phyloP scores from a whole-genome alignment of 2,329 filamentous ascomycete species.

The Diplodia intermedia region DNA sequence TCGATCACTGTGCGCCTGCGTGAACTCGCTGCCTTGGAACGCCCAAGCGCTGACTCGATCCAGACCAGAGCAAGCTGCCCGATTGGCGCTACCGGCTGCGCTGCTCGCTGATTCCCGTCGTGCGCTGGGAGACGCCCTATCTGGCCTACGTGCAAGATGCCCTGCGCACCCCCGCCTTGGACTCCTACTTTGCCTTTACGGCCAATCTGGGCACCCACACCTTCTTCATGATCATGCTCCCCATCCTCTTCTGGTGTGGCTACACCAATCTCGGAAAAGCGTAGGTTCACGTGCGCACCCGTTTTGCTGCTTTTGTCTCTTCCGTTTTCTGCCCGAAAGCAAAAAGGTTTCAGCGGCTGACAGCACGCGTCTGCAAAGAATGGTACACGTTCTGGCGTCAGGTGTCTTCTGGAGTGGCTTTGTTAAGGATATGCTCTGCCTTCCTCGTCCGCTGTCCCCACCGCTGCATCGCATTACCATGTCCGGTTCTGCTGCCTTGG shows the following conservation, averaged over 20 bases:
- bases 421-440: conserved; percentile 90
- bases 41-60: conserved; percentile 25
- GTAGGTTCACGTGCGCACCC: conserved; percentile 61
- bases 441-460: conserved; percentile 89
- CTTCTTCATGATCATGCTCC: conserved; percentile 96
- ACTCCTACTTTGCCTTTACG: conserved; percentile 96
- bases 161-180: conserved; percentile 81
- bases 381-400: conserved; percentile 68
- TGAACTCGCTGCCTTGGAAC: conserved; percentile 31
- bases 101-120: conserved; percentile 80
- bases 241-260: conserved; percentile 96
- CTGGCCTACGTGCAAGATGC: conserved; percentile 84
- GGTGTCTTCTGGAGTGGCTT: conserved; percentile 79
- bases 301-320: conserved; percentile 8
- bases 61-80: conserved; percentile 84
- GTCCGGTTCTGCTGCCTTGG: conserved; percentile 92
- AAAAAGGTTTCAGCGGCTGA: conserved; percentile 22
- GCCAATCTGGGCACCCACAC: conserved; percentile 97
- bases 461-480: conserved; percentile 94
- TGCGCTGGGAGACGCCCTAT: conserved; percentile 95
- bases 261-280: conserved; percentile 84
- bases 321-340: background rate
- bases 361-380: conserved; percentile 36
- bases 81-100: conserved; percentile 87
- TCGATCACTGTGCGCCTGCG: conserved; percentile 63